Percentiles rank a stretch among this genome's conserved stretches.
These are phyloP conservation scores for Aspergillus sp. DNA, from an alignment of 2,329 filamentous ascomycete genomes.

Conservation along the genomic window DNA sequence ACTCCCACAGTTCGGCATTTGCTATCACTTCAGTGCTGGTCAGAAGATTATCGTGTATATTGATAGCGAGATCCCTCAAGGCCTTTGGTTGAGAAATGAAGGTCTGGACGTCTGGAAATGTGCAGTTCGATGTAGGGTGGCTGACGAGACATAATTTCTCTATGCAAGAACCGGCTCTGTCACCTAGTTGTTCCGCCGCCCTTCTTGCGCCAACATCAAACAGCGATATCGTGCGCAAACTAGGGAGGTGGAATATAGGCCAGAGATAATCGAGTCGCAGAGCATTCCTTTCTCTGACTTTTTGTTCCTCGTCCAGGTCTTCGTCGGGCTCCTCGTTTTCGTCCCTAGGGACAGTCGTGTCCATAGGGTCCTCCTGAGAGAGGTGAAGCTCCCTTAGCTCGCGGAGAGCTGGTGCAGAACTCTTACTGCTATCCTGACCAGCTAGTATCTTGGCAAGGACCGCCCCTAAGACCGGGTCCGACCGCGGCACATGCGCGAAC, in stretches of 20 bases:
- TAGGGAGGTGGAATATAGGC: not conserved
- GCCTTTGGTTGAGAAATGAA: not conserved
- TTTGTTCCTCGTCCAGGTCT: not conserved
- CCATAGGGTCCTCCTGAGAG: not conserved
- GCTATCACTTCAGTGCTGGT: not conserved
- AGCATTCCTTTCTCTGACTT: not conserved
- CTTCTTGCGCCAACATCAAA: too few species aligned
- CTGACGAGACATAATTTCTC: too few species aligned
- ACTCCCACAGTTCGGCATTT: not conserved
- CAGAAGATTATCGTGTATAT: too few species aligned
- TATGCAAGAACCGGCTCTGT: too few species aligned
- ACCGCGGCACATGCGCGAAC: conserved; percentile 2
- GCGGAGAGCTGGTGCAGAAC: not conserved
- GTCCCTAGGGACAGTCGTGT: too few species aligned
- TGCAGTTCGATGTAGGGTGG: too few species aligned
- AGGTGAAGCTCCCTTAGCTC: not conserved
- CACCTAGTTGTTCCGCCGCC: too few species aligned
- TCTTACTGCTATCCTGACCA: not conserved
- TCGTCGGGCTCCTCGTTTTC: not conserved
- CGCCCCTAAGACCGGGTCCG: conserved; percentile 1
- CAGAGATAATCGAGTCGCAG: not conserved
- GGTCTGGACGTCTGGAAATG: not conserved
- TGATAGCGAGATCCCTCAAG: not conserved
- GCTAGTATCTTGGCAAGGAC: conserved; percentile 1
- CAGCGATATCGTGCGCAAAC: not conserved